These are phyloP conservation scores for Plasmodium malariae DNA, from an alignment of 169 alveolate genomes.

Conservation along the genomic window DNA sequence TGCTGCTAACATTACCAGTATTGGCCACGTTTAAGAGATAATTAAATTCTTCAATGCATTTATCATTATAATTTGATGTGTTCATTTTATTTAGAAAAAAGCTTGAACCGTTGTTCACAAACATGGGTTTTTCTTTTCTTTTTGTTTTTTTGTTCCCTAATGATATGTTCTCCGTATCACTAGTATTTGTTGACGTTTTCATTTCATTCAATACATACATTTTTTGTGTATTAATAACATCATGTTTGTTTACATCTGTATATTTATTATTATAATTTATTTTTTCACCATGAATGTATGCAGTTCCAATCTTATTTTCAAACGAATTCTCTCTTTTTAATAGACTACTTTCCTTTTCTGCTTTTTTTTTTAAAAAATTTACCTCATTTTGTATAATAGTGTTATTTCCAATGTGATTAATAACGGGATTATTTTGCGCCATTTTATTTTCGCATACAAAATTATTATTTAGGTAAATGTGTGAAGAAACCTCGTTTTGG, in stretches of 20 bases:
- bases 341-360: neutral
- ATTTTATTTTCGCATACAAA: neutral
- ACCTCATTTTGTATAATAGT: neutral
- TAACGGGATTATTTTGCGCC: neutral
- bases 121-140: neutral
- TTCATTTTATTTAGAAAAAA: constrained; percentile 2
- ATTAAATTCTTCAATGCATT: constrained; percentile 38
- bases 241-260: neutral
- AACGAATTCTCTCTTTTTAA: neutral
- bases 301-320: neutral
- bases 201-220: neutral
- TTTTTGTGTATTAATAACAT: neutral
- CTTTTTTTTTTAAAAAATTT: neutral
- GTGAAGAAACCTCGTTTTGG: neutral
- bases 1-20: too few species aligned
- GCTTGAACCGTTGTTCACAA: neutral
- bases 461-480: neutral
- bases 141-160: neutral
- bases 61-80: constrained; percentile 25
- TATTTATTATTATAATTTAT: neutral
- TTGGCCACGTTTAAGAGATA: constrained; percentile 22
- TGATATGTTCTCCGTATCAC: neutral
- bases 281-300: neutral
- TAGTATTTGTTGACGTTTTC: neutral
- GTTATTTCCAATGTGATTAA: neutral